These are phyloP conservation scores for Guyanaporus albipodus DNA, from an alignment of 768 basidiomycete species.

Conservation along the genomic window DNA sequence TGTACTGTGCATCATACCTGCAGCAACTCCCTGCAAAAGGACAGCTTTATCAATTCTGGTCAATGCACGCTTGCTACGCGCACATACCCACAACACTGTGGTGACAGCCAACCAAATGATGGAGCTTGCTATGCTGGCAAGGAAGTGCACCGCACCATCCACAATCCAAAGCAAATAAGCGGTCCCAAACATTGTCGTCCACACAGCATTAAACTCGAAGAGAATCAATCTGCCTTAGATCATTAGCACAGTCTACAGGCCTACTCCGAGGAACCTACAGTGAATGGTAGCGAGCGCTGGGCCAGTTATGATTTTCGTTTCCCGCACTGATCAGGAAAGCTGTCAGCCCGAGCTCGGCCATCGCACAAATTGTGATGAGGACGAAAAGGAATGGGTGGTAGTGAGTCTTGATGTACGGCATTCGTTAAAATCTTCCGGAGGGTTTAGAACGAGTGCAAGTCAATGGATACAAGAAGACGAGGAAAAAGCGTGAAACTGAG, in stretches of 20 bases:
- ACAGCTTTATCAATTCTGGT: not conserved
- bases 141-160: slow-evolving; percentile 58
- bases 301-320: slow-evolving; percentile 59
- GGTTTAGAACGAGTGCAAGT: slow-evolving; percentile 9
- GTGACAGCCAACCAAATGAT: slow-evolving; percentile 69
- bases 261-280: slow-evolving; percentile 41
- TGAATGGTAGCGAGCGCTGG: slow-evolving; percentile 58
- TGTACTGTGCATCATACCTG: slow-evolving; percentile 65
- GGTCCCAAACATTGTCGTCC: slow-evolving; percentile 70
- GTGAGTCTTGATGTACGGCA: slow-evolving; percentile 45
- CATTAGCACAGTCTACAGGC: slow-evolving; percentile 4
- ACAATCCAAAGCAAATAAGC: slow-evolving; percentile 71
- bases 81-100: slow-evolving; percentile 60
- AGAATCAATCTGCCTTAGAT: slow-evolving; percentile 44
- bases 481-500: slow-evolving; percentile 5
- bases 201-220: slow-evolving; percentile 61
- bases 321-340: slow-evolving; percentile 70
- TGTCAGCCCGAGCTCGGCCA: slow-evolving; percentile 72
- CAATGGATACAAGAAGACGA: slow-evolving; percentile 11
- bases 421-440: slow-evolving; percentile 19
- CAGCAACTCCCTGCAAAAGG: slow-evolving; percentile 52
- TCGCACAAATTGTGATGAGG: slow-evolving; percentile 61
- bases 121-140: slow-evolving; percentile 77
- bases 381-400: slow-evolving; percentile 62
- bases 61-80: not conserved